Conservation (phyloP, 352 stramenopile genomes). For the Aphanomyces euteiches region DNA sequence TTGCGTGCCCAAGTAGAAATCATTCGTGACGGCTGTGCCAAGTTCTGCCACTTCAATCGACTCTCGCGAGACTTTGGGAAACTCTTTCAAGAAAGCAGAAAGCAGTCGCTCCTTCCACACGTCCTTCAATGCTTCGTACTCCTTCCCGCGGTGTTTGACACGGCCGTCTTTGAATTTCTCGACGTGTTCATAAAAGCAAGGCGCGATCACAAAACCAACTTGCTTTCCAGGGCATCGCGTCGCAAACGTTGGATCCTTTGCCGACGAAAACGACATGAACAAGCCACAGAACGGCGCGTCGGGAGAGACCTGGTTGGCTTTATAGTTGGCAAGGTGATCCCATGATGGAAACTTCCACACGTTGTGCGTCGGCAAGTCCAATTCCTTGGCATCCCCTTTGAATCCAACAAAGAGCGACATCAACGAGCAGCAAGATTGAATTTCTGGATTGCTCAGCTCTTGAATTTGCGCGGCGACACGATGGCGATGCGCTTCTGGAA, state of each 20-base stretch:
- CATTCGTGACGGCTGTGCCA: slow-evolving; percentile 41
- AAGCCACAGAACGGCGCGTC: slow-evolving; percentile 24
- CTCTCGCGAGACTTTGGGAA: slow-evolving; percentile 36
- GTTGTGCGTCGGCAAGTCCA: slow-evolving; percentile 37
- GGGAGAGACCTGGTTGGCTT: slow-evolving; percentile 12
- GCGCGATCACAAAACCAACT: slow-evolving; percentile 33
- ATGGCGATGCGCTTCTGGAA: slow-evolving; percentile 17
- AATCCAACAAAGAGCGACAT: slow-evolving; percentile 42
- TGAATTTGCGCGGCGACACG: neutral
- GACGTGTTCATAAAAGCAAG: slow-evolving; percentile 36
- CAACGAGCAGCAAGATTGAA: slow-evolving; percentile 21
- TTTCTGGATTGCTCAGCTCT: neutral
- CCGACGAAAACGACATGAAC: slow-evolving; percentile 33
- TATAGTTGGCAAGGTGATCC: slow-evolving; percentile 38
- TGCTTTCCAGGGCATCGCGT: slow-evolving; percentile 13
- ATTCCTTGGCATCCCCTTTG: slow-evolving; percentile 31
- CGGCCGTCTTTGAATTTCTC: slow-evolving; percentile 36
- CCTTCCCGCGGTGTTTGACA: slow-evolving; percentile 35
- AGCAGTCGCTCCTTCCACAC: slow-evolving; percentile 34
- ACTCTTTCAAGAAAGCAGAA: slow-evolving; percentile 38
- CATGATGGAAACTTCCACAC: slow-evolving; percentile 38
- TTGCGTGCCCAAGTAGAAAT: slow-evolving; percentile 42
- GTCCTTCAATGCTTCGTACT: slow-evolving; percentile 38
- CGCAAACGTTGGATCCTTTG: slow-evolving; percentile 32
- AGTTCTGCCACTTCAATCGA: slow-evolving; percentile 35